These are phyloP conservation scores for Phytophthora sp. DNA, from an alignment of 352 stramenopile species.

Conservation along the genomic window DNA sequence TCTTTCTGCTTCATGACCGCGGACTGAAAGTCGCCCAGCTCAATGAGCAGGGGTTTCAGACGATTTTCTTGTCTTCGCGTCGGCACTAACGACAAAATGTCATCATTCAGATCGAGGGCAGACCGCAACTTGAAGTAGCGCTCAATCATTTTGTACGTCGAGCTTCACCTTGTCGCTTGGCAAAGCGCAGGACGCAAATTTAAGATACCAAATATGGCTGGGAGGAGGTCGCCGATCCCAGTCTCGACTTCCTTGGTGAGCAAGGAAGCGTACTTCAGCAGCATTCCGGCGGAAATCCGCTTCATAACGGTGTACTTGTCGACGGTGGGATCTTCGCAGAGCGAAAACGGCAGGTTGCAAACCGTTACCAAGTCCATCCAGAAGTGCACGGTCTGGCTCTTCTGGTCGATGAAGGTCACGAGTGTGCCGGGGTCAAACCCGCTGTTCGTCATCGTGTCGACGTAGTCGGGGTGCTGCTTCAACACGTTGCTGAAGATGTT, in stretches of 20 bases:
- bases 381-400: conserved; percentile 11
- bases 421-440: conserved; percentile 3
- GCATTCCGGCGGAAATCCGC: too few species aligned
- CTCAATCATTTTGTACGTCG: conserved; percentile 6
- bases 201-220: too few species aligned
- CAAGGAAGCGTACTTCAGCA: background rate
- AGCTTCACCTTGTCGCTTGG: conserved; percentile 1
- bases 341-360: background rate
- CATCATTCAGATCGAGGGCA: background rate
- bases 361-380: conserved; percentile 7
- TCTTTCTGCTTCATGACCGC: conserved; percentile 4
- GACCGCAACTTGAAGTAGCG: background rate
- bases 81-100: background rate
- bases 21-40: background rate
- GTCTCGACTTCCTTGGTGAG: too few species aligned
- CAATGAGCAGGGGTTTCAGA: background rate
- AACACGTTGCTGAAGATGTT: conserved; percentile 18
- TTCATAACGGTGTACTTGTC: too few species aligned
- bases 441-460: conserved; percentile 3
- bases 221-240: too few species aligned
- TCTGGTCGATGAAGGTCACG: conserved; percentile 8
- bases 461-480: conserved; percentile 13
- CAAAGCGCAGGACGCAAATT: conserved; percentile 1
- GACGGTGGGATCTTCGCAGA: conserved; percentile 2
- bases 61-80: background rate